Evolutionary conservation across 1,284 basidiomycete species (phyloP).

Genomic region (Heterobasidion occidentale): DNA sequence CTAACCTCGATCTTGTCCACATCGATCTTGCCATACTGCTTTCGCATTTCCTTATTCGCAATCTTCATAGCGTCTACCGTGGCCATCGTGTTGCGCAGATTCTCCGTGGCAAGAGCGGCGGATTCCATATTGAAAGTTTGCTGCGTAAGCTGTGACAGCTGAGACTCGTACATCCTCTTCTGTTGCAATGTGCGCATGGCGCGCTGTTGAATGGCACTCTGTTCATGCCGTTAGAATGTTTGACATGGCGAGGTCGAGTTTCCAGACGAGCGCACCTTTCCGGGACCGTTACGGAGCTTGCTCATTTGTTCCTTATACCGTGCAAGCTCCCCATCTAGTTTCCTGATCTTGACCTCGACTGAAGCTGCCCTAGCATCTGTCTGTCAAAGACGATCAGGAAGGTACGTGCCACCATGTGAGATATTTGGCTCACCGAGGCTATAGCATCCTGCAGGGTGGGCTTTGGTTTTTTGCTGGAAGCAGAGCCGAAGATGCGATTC

Average conservation of each 20-base stretch:
- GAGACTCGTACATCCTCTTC: conserved; percentile 93
- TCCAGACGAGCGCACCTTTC: conserved; percentile 58
- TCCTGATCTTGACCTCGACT: conserved; percentile 96
- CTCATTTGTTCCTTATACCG: conserved; percentile 97
- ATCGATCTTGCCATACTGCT: conserved; percentile 96
- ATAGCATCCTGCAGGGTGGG: conserved; percentile 90
- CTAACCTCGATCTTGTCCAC: conserved; percentile 96
- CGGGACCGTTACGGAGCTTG: conserved; percentile 89
- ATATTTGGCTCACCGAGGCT: conserved; percentile 50
- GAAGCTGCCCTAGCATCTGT: conserved; percentile 86
- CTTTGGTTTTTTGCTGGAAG: conserved; percentile 79
- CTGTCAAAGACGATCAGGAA: conserved; percentile 28
- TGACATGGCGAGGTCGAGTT: not conserved
- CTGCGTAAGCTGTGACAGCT: conserved; percentile 87
- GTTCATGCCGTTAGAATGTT: conserved; percentile 1
- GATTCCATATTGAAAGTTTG: conserved; percentile 99
- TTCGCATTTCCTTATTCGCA: conserved; percentile 97
- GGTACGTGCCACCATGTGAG: not conserved
- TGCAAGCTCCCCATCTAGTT: conserved; percentile 89
- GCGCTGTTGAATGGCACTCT: conserved; percentile 93
- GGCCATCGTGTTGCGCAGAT: conserved; percentile 99
- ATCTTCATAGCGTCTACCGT: conserved; percentile 96
- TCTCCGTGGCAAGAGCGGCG: conserved; percentile 92
- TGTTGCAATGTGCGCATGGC: conserved; percentile 92
- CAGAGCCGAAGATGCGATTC: conserved; percentile 81